Conservation (phyloP, 2,329 filamentous ascomycete genomes). For the Fusarium illudens region DNA sequence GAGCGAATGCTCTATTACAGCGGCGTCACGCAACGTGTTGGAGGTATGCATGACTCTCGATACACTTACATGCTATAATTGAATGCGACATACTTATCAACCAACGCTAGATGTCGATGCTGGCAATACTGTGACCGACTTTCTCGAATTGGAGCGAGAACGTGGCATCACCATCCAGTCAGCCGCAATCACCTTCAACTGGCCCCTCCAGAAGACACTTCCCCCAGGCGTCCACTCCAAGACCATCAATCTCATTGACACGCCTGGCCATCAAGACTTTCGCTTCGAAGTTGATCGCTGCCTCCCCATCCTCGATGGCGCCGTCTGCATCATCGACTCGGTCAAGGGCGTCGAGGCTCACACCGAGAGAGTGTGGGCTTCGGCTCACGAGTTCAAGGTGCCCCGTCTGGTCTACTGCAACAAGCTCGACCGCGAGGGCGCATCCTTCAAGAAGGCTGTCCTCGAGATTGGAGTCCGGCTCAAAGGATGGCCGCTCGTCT, state of each 20-base stretch:
- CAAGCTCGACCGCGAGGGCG: constrained; percentile 80
- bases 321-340: constrained; percentile 91
- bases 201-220: constrained; percentile 71
- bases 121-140: constrained; percentile 96
- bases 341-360: constrained; percentile 96
- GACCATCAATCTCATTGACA: constrained; percentile 92
- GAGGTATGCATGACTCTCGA: constrained; percentile 58
- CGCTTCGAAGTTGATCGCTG: constrained; percentile 96
- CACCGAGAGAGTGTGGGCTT: constrained; percentile 94
- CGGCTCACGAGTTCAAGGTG: constrained; percentile 85
- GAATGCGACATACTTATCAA: constrained; percentile 3
- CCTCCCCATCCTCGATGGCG: constrained; percentile 85
- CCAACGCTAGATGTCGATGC: constrained; percentile 79
- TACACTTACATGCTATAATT: not conserved
- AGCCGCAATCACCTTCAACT: constrained; percentile 92
- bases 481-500: constrained; percentile 86
- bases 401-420: constrained; percentile 82
- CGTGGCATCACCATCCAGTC: constrained; percentile 98
- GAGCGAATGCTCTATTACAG: constrained; percentile 99
- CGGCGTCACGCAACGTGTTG: constrained; percentile 85
- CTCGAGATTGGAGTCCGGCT: constrained; percentile 84
- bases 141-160: constrained; percentile 89
- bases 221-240: constrained; percentile 59
- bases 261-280: constrained; percentile 96
- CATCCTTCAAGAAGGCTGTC: constrained; percentile 83